phyloP scores from a whole-genome alignment of 331 rosid species.

The Quercus phellos region DNA sequence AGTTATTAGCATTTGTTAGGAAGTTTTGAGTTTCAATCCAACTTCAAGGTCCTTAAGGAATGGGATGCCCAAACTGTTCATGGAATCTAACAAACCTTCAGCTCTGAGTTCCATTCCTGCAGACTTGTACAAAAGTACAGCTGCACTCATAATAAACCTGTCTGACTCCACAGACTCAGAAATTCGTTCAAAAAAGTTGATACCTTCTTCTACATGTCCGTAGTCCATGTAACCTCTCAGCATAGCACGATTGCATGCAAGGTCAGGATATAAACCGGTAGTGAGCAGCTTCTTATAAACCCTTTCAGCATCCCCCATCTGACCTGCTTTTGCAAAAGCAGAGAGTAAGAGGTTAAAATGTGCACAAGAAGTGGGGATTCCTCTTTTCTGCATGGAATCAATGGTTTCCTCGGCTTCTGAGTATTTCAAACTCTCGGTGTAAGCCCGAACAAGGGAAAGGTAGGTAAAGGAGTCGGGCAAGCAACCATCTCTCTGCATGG shows the following conservation, averaged over 20 bases:
- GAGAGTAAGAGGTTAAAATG: conserved; percentile 64
- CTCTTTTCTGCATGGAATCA: conserved; percentile 50
- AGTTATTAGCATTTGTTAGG: not conserved
- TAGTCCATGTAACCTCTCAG: conserved; percentile 71
- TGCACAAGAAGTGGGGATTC: conserved; percentile 60
- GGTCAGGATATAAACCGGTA: conserved; percentile 59
- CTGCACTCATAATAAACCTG: conserved; percentile 74
- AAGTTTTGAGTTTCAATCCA: conserved; percentile 37
- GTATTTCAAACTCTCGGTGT: conserved; percentile 51
- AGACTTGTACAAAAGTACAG: conserved; percentile 58
- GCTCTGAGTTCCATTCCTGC: conserved; percentile 55
- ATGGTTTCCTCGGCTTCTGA: conserved; percentile 63
- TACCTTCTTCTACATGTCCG: conserved; percentile 60
- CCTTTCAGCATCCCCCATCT: conserved; percentile 64
- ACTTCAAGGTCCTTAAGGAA: conserved; percentile 61
- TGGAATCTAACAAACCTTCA: conserved; percentile 43
- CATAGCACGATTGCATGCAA: conserved; percentile 53
- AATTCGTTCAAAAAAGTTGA: conserved; percentile 52
- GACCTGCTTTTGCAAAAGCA: conserved; percentile 60
- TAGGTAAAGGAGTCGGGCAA: conserved; percentile 69
- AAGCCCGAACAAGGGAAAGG: conserved; percentile 67
- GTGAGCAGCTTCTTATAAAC: conserved; percentile 43
- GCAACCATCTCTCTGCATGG: conserved; percentile 58
- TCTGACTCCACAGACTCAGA: conserved; percentile 44
- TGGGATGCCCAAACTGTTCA: conserved; percentile 43